Conservation (phyloP, 805 yeast genomes). For the Lipomyces sp. region DNA sequence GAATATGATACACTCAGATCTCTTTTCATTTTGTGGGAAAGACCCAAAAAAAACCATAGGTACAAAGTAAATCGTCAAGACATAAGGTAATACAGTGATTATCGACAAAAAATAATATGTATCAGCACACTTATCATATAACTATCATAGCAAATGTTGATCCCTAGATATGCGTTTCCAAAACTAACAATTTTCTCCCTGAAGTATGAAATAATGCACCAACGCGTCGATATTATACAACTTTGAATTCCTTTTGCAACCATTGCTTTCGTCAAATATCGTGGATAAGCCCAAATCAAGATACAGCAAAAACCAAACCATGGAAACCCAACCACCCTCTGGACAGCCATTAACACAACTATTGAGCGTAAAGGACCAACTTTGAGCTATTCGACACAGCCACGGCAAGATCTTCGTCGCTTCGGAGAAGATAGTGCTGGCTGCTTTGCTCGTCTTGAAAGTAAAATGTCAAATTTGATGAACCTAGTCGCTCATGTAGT, state of each 20-base stretch:
- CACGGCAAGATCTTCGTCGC: conserved; percentile 50
- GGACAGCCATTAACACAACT: neutral
- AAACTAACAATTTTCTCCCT: neutral
- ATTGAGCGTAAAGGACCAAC: conserved; percentile 33
- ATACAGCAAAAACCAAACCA: neutral
- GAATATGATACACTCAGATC: neutral
- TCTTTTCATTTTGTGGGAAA: neutral
- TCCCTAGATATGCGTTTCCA: neutral
- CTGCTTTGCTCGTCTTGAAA: conserved; percentile 41
- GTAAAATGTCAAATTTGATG: conserved; percentile 40
- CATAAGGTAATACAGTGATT: too few relatives aligned
- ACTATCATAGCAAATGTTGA: neutral
- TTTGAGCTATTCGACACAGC: conserved; percentile 29
- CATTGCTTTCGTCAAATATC: neutral
- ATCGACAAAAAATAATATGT: neutral
- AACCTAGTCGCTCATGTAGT: conserved; percentile 44
- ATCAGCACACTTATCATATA: neutral
- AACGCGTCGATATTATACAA: conserved; percentile 2
- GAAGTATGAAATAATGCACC: neutral
- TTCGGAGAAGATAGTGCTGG: conserved; percentile 39
- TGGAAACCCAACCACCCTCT: neutral
- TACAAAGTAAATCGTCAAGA: too few relatives aligned
- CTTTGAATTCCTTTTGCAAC: neutral
- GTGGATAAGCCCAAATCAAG: neutral
- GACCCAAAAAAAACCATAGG: too few relatives aligned